phyloP scores from a whole-genome alignment of 352 stramenopile species.

The Phytophthora aleatoria region DNA sequence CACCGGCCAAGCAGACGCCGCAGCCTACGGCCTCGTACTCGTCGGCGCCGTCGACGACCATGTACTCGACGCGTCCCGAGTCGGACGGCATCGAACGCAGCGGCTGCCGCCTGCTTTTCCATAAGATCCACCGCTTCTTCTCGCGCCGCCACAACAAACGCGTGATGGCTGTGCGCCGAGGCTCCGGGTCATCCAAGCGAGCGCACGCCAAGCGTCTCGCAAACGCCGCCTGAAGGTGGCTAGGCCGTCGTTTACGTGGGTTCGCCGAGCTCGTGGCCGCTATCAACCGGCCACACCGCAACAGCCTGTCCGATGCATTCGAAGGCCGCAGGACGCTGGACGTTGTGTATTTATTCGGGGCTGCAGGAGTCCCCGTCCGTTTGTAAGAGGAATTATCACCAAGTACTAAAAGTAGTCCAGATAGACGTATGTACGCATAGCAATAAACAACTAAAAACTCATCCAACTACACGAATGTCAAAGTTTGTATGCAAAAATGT shows the following conservation, averaged over 20 bases:
- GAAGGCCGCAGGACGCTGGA: conserved; percentile 29
- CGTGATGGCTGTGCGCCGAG: conserved; percentile 45
- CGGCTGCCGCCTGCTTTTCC: conserved; percentile 38
- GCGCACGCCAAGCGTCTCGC: conserved; percentile 27
- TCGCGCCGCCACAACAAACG: conserved; percentile 49
- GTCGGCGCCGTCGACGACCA: conserved; percentile 22
- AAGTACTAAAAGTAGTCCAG: conserved; percentile 22
- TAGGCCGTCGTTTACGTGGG: conserved; percentile 34
- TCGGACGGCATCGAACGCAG: conserved; percentile 34
- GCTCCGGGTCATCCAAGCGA: conserved; percentile 25
- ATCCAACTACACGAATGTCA: not conserved
- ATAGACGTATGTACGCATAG: conserved; percentile 29
- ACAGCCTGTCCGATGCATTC: conserved; percentile 33
- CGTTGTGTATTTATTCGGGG: conserved; percentile 49
- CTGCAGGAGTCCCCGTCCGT: conserved; percentile 25
- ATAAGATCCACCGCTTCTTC: conserved; percentile 53
- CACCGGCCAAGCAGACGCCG: conserved; percentile 25
- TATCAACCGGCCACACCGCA: conserved; percentile 30
- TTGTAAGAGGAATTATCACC: conserved; percentile 29
- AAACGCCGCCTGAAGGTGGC: conserved; percentile 42
- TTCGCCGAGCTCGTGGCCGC: conserved; percentile 24
- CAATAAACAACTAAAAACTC: conserved; percentile 14
- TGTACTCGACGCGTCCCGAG: conserved; percentile 34
- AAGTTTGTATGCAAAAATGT: too few species aligned
- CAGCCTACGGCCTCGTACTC: conserved; percentile 30